Percentiles rank a stretch among this genome's conserved stretches.
phyloP scores from a whole-genome alignment of 768 basidiomycete genomes.

The Fibroporia radiculosa region DNA sequence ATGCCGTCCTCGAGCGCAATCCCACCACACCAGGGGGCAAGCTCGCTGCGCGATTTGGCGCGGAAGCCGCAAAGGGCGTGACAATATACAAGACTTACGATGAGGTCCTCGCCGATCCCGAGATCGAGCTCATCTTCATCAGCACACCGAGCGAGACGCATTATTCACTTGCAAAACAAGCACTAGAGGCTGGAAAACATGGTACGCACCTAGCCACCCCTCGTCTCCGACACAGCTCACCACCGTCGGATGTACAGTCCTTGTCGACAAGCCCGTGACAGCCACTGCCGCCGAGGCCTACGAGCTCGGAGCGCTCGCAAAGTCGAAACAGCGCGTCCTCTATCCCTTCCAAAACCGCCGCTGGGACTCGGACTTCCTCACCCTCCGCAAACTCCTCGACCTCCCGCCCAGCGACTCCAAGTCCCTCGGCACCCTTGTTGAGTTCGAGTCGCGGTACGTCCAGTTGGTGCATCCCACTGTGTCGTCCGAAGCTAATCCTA shows the following conservation, averaged over 20 bases:
- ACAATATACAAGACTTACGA: conserved; percentile 55
- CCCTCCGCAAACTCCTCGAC: conserved; percentile 50
- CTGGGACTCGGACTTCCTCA: conserved; percentile 74
- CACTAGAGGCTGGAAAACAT: conserved; percentile 64
- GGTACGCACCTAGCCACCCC: conserved; percentile 31
- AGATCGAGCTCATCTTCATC: conserved; percentile 62
- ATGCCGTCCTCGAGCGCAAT: conserved; percentile 71
- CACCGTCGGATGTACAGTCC: conserved; percentile 33
- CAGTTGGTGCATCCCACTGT: background rate
- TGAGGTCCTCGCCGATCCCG: conserved; percentile 49
- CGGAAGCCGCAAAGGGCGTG: conserved; percentile 30
- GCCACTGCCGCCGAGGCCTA: conserved; percentile 49
- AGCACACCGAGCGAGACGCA: conserved; percentile 73
- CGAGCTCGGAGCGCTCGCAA: conserved; percentile 54
- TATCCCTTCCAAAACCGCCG: conserved; percentile 72
- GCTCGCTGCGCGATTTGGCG: conserved; percentile 58
- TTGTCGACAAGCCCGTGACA: conserved; percentile 76
- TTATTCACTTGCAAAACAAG: conserved; percentile 56
- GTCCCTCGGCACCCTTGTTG: conserved; percentile 53
- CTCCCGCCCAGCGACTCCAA: conserved; percentile 43
- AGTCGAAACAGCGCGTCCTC: conserved; percentile 49
- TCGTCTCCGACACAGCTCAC: background rate
- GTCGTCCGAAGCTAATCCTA: background rate
- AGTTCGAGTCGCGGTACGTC: conserved; percentile 73
- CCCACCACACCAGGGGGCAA: conserved; percentile 54